Evolutionary conservation across 257 asterid species (phyloP), one percentile per base, ranked within the genome.

Genomic region (Salvia miltiorrhiza): DNA sequence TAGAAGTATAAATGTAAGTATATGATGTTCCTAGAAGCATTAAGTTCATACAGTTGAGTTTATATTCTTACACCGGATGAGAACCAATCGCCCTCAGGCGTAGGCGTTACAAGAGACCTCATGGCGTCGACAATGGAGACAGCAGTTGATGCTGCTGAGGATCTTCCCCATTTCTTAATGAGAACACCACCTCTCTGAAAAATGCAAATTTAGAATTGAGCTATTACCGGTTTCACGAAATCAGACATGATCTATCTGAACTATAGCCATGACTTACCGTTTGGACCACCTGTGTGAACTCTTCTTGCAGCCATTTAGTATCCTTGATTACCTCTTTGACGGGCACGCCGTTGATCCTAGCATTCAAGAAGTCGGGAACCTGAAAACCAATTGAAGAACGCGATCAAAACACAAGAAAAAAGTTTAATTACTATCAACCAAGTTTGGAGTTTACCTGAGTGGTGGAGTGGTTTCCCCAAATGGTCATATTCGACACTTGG

Each of bases 391-490:
- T n/a, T 5, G 11, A 65, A 49, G 41, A 4, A 32, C 56, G 28
- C 1, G 12, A 6, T 13, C 5, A 17, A 35, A 11, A 14, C 16
- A 32, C 43, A 69, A 77, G 44, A 47, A 35, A 35, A 47, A 30
- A 3, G 7, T 9, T 0, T 9, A n/a, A n/a, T 16, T 2, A 32
- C 26, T n/a, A 57, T 32, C 32, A 16, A 13, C 5, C 28, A 45
- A 56, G 5, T 4, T n/a, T 33, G 26, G 49, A 24, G 21, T 11
- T 23, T 12, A 90, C 98, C 96, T 94, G 99, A 80, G 99, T 94
- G 23, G 98, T 91, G 4, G 97, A 94, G 87, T 94, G 99, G 78
- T 94, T 94, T 12, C 99, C 99, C 99, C 99, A 94, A 14, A 94
- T 94, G 59, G 99, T 94, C 82, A 89, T 70, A 61, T 94, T 91